Evolutionary conservation across 2,329 filamentous ascomycete genomes (phyloP), one percentile per base, ranked within the genome.

Genomic region (Trichoderma sp.): DNA sequence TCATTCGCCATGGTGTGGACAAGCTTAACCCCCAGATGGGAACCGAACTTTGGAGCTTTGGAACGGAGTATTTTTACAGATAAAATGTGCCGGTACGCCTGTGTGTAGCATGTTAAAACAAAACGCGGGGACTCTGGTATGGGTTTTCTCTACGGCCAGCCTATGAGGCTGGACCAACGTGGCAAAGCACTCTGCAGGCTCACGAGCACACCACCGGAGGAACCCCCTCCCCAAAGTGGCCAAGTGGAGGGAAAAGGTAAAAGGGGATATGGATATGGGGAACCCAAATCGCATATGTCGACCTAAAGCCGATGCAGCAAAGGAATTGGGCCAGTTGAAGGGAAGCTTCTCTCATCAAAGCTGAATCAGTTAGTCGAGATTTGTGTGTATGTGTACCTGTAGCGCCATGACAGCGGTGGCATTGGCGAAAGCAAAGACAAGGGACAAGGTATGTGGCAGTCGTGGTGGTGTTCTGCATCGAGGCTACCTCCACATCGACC

Each of bases 91-190:
- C 33, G 38, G 50, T n/a, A 38, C 35, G 27, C 21, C 21, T 33
- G 24, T 59, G 50, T 68, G 56, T 74, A 75, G 41, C 60, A 75
- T 50, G 50, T 67, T 33, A 24, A 71, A 45, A 74, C n/a, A 60
- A 60, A 75, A 56, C 74, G 66, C 66, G 74, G 66, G 38, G 66
- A 75, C 60, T 35, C 56, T 64, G 53, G 62, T 74, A 50, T 64
- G 41, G 38, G 33, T 71, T 67, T 71, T 41, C 64, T 35, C 59
- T 53, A 69, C 29, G n/a, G 18, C 27, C 33, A 53, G 60, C 50
- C 59, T 72, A 73, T 75, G 74, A 78, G 74, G 76, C 76, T 75
- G 59, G 63, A 80, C 82, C 81, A 83, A 84, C 82, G 82, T 84
- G 83, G 82, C 82, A 83, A 63, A 79, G 73, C 79, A 79, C 77